Evolutionary conservation across 352 stramenopile genomes (phyloP).

Genomic region (Phytophthora hibernalis): DNA sequence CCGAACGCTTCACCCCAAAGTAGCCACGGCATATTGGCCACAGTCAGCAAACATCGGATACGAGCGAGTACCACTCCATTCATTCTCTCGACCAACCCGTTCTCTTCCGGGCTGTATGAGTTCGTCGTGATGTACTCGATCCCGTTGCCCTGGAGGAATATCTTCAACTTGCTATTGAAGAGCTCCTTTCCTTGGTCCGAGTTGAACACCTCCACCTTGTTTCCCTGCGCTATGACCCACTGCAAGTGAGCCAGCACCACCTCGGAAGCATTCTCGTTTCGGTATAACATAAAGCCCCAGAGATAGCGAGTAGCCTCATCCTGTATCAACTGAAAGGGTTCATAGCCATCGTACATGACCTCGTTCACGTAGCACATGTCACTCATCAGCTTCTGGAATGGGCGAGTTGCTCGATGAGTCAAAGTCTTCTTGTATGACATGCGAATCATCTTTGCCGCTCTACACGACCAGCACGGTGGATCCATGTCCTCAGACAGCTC

Average conservation of each 20-base stretch:
- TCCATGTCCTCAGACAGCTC: neutral
- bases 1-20: constrained; percentile 6
- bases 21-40: constrained; percentile 1
- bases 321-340: constrained; percentile 17
- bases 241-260: constrained; percentile 11
- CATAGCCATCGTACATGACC: constrained; percentile 12
- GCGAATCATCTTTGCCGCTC: constrained; percentile 3
- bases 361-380: constrained; percentile 13
- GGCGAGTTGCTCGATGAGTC: neutral
- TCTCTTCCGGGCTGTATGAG: constrained; percentile 13
- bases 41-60: neutral
- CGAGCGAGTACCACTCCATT: neutral
- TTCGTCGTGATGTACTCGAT: constrained; percentile 12
- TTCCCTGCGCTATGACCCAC: neutral
- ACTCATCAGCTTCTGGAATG: constrained; percentile 19
- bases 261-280: constrained; percentile 6
- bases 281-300: constrained; percentile 16
- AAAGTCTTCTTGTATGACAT: constrained; percentile 22
- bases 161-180: neutral
- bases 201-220: neutral
- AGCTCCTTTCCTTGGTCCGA: constrained; percentile 6
- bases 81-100: neutral
- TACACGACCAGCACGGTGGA: constrained; percentile 3
- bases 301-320: constrained; percentile 17
- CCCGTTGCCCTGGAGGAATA: neutral